Conservation (phyloP, 2,329 filamentous ascomycete species). For the Phaeosphaeriaceae sp. region DNA sequence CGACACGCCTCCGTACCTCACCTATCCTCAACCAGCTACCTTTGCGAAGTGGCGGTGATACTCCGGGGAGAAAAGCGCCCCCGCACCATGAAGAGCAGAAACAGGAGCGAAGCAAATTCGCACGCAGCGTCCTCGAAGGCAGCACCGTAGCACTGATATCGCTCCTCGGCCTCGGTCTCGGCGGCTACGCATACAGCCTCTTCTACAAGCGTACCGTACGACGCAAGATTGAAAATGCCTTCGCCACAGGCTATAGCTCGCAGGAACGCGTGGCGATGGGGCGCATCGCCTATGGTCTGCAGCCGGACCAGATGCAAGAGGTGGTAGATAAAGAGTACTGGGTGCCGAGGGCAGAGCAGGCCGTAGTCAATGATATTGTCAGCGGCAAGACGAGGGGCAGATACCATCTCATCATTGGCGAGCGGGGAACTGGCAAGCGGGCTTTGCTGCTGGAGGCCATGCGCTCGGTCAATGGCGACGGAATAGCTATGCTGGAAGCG, state of each 20-base stretch:
- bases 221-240: constrained; percentile 45
- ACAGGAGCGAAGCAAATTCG: constrained; percentile 37
- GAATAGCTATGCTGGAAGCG: constrained; percentile 93
- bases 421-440: constrained; percentile 95
- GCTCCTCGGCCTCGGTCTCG: constrained; percentile 40
- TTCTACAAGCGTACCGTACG: constrained; percentile 42
- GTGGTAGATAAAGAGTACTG: constrained; percentile 68
- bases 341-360: constrained; percentile 83
- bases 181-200: constrained; percentile 42
- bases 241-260: constrained; percentile 42
- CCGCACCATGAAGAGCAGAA: constrained; percentile 3
- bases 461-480: constrained; percentile 86
- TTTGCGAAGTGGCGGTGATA: neutral
- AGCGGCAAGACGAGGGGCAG: constrained; percentile 74
- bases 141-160: constrained; percentile 45
- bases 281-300: constrained; percentile 36
- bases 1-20: constrained; percentile 18
- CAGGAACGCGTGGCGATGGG: constrained; percentile 42
- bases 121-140: constrained; percentile 42
- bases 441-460: constrained; percentile 95
- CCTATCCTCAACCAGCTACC: constrained; percentile 21
- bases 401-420: constrained; percentile 90
- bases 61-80: neutral
- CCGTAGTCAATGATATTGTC: constrained; percentile 80
- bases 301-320: constrained; percentile 34